Evolutionary conservation across 192 early-diverging fungal species (phyloP).

Genomic region (Paraglomus brasilianum): DNA sequence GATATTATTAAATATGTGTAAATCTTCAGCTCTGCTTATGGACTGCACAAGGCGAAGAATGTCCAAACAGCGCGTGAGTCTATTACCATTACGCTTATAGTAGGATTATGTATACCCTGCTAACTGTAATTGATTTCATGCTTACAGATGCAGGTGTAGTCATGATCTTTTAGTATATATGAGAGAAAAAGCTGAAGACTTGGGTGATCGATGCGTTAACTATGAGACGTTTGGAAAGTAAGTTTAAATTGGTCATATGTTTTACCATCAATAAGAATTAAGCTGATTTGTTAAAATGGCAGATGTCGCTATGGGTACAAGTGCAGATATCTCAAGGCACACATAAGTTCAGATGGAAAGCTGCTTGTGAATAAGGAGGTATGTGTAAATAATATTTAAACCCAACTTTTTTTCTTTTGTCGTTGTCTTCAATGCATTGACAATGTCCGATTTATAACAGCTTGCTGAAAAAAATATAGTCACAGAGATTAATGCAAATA

Average conservation of each 20-base stretch:
- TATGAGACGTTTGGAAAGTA: slow-evolving; percentile 76
- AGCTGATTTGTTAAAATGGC: neutral
- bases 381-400: slow-evolving; percentile 26
- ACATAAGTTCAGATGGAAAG: slow-evolving; percentile 48
- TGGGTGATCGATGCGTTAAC: slow-evolving; percentile 67
- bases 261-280: neutral
- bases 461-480: slow-evolving; percentile 23
- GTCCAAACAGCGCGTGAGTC: slow-evolving; percentile 8
- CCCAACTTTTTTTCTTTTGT: neutral
- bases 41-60: neutral
- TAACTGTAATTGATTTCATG: neutral
- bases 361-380: slow-evolving; percentile 61
- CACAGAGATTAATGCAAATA: slow-evolving; percentile 32
- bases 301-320: slow-evolving; percentile 63
- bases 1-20: neutral
- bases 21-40: slow-evolving; percentile 7
- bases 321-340: slow-evolving; percentile 58
- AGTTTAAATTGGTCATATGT: slow-evolving; percentile 38
- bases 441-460: neutral
- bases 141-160: slow-evolving; percentile 63
- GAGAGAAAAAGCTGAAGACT: slow-evolving; percentile 67
- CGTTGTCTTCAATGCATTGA: slow-evolving; percentile 1
- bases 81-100: neutral
- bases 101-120: neutral
- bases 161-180: slow-evolving; percentile 82